Evolutionary conservation across 768 basidiomycete genomes (phyloP).

Genomic region (Rhizopogon rudus): DNA sequence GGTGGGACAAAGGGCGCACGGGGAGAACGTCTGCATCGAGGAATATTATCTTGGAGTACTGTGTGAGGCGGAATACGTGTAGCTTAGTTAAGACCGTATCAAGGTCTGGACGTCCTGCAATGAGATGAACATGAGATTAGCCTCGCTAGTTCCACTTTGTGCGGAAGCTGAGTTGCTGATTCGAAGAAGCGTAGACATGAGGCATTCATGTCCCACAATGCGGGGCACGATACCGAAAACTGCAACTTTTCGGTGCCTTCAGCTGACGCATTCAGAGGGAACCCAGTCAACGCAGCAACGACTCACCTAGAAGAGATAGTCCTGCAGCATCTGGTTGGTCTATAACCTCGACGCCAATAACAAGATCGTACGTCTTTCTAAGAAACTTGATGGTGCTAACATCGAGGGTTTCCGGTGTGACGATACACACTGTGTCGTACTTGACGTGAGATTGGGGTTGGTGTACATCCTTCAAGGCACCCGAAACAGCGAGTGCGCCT

Average conservation of each 20-base stretch:
- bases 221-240: slow-evolving; percentile 2
- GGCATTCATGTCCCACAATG: slow-evolving; percentile 11
- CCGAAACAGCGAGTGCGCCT: slow-evolving; percentile 83
- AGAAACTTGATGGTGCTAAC: slow-evolving; percentile 76
- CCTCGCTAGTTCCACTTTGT: background rate
- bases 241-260: background rate
- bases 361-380: slow-evolving; percentile 74
- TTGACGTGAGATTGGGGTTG: slow-evolving; percentile 43
- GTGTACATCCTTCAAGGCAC: slow-evolving; percentile 81
- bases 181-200: slow-evolving; percentile 5
- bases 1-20: slow-evolving; percentile 82
- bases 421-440: slow-evolving; percentile 79
- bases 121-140: slow-evolving; percentile 11
- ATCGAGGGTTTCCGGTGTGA: slow-evolving; percentile 91
- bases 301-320: slow-evolving; percentile 80
- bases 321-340: slow-evolving; percentile 59
- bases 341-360: slow-evolving; percentile 91
- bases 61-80: slow-evolving; percentile 88
- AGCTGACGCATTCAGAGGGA: slow-evolving; percentile 2
- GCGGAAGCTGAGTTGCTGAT: background rate
- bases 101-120: slow-evolving; percentile 88
- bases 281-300: slow-evolving; percentile 7
- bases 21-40: slow-evolving; percentile 92
- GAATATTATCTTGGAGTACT: slow-evolving; percentile 83
- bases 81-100: slow-evolving; percentile 93